Evolutionary conservation across 2,329 filamentous ascomycete species (phyloP).

Genomic region (Chaetomium sp.): DNA sequence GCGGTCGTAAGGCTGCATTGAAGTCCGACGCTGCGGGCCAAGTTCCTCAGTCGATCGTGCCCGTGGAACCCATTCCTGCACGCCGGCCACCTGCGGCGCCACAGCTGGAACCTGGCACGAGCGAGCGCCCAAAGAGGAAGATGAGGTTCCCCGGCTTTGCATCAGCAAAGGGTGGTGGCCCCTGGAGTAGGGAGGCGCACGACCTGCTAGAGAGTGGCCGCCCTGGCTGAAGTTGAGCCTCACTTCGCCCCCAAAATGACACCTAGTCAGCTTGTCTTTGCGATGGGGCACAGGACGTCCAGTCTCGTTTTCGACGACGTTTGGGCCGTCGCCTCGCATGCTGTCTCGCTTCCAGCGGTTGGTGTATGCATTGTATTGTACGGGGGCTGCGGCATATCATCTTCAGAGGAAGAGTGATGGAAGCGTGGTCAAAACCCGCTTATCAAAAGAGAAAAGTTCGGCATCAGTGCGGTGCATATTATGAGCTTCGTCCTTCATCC

Average conservation of each 20-base stretch:
- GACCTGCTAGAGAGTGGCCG: conserved; percentile 65
- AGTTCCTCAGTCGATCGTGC: conserved; percentile 48
- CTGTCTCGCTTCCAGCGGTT: neutral
- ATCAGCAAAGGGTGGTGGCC: conserved; percentile 56
- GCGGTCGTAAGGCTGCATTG: conserved; percentile 56
- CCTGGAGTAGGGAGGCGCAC: conserved; percentile 70
- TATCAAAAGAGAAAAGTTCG: neutral
- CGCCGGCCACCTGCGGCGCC: conserved; percentile 23
- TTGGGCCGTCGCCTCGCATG: neutral
- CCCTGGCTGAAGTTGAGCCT: conserved; percentile 43
- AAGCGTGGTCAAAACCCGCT: neutral
- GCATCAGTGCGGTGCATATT: neutral
- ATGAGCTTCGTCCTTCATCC: neutral
- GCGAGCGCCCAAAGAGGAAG: conserved; percentile 35
- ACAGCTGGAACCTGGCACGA: conserved; percentile 16
- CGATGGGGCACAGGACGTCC: neutral
- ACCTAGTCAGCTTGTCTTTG: neutral
- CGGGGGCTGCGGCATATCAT: neutral
- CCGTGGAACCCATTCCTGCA: conserved; percentile 38
- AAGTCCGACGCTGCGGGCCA: conserved; percentile 55
- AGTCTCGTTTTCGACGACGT: neutral
- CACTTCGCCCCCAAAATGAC: neutral
- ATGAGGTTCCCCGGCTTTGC: conserved; percentile 48
- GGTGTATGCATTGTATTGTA: neutral
- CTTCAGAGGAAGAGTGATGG: neutral